Base-by-base conservation (phyloP, 495 filamentous ascomycete species). In the Xylaria intraflava region DNA sequence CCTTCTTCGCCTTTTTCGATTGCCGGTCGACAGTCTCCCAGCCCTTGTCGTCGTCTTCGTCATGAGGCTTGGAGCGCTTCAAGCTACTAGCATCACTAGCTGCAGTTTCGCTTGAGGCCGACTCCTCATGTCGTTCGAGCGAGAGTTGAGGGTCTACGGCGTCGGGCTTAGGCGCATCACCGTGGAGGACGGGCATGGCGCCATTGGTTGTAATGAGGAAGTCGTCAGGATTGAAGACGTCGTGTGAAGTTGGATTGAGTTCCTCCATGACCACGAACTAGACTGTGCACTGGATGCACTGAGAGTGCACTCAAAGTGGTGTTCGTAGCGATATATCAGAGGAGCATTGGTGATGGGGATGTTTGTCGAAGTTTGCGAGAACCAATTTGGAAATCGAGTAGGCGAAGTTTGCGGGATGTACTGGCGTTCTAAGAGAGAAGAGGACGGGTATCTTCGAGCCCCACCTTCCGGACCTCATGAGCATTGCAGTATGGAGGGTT, bases 11-110 rank as follows among this genome's bases (percentile, higher is more conserved):
- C 33, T 71, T 70, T 41, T 75, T 70, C 3, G 56, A 60, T 38
- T 50, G 60, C 10, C 48, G 50, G 14, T 64, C 56, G 22, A 82
- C 75, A 8, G 64, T 72, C 52, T 77, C 69, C 78, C 78, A 81
- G n/a, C 66, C 72, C 17, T 76, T 70, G 9, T 66, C 65, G 30
- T 75, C 72, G 39, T 74, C 64, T 8, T 65, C 66, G 35, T 75
- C 73, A 43, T 75, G 66, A 24, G 72, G 61, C 40, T 64, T 71
- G 2, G 69, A 46, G 6, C 74, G 66, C 61, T 78, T 78, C 17
- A 70, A 31, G 36, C 57, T 66, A 17, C 61, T 46, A 16, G 49
- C 29, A n/a, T 56, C 52, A 41, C 57, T 60, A 46, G 30, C 16
- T 6, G 19, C 26, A 14, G 54, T 56, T 23, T 57, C 53, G 12